phyloP scores from a whole-genome alignment of 257 asterid species.

The Capsicum chinense region DNA sequence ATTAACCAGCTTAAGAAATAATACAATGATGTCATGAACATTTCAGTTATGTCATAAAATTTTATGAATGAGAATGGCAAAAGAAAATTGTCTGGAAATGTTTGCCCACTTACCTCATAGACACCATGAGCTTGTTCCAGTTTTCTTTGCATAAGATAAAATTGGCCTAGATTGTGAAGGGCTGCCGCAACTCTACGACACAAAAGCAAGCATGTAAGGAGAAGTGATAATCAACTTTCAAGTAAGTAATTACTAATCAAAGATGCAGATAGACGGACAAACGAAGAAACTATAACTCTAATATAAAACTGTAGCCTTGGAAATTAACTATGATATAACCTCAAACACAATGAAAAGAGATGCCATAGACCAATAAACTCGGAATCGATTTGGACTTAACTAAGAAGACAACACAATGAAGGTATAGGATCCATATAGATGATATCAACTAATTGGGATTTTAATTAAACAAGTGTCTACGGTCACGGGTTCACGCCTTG shows the following conservation, averaged over 20 bases:
- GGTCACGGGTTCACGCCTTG: no score
- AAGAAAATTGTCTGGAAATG: background rate
- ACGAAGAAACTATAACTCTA: background rate
- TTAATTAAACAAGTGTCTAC: background rate
- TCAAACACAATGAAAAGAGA: slow-evolving; percentile 1
- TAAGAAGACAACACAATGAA: background rate
- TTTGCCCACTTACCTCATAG: slow-evolving; percentile 65
- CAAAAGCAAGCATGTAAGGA: slow-evolving; percentile 15
- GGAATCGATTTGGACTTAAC: background rate
- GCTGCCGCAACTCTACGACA: slow-evolving; percentile 91
- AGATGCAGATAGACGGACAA: background rate
- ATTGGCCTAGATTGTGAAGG: slow-evolving; percentile 91
- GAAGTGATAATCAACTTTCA: slow-evolving; percentile 28
- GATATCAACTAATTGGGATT: background rate
- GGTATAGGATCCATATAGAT: background rate
- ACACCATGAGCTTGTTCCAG: slow-evolving; percentile 72
- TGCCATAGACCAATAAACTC: background rate
- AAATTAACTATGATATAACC: slow-evolving; percentile 21
- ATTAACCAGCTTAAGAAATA: background rate
- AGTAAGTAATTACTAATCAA: background rate
- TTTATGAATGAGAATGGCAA: background rate
- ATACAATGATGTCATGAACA: background rate
- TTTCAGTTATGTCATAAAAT: background rate
- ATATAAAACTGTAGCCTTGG: background rate
- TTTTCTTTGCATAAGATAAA: slow-evolving; percentile 66